A percentile compares a stretch with the other conserved stretches of the same genome.
These are phyloP conservation scores for Vanilla planifolia DNA, from an alignment of 106 monocot species.

Conservation along the genomic window DNA sequence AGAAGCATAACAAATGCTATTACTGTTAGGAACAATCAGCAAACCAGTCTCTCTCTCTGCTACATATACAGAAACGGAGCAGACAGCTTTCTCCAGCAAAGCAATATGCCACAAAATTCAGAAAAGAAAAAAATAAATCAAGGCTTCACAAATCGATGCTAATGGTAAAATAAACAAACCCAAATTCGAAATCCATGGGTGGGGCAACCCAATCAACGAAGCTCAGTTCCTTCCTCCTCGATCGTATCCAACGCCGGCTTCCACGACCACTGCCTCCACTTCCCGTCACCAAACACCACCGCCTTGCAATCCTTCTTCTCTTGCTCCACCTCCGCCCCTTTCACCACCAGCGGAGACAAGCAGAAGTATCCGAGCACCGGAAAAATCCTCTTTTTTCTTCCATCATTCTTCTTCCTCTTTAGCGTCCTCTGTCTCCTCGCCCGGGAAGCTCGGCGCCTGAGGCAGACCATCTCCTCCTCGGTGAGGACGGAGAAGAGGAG, in stretches of 20 bases:
- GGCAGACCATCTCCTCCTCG: conserved; percentile 52
- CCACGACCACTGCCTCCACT: conserved; percentile 25
- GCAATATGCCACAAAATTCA: no score
- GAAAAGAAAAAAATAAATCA: no score
- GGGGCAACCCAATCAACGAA: no score
- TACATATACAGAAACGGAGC: no score
- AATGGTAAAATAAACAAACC: no score
- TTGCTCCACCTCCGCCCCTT: not conserved
- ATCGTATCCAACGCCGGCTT: conserved; percentile 65
- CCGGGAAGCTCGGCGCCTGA: conserved; percentile 15
- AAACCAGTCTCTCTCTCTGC: no score
- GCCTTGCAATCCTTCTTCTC: no score
- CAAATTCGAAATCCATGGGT: no score
- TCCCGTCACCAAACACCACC: not conserved
- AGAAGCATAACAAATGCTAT: no score
- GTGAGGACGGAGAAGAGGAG: conserved; percentile 83
- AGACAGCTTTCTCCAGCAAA: no score
- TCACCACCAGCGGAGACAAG: conserved; percentile 14
- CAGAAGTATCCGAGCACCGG: conserved; percentile 40
- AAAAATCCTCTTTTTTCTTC: conserved; percentile 14
- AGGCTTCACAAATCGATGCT: no score
- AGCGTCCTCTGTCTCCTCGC: conserved; percentile 8
- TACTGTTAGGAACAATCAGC: no score
- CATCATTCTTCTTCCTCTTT: not conserved
- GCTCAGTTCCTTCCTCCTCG: conserved; percentile 24